Base-by-base conservation (phyloP, 495 filamentous ascomycete species). In the Hypoxylon lenormandii region DNA sequence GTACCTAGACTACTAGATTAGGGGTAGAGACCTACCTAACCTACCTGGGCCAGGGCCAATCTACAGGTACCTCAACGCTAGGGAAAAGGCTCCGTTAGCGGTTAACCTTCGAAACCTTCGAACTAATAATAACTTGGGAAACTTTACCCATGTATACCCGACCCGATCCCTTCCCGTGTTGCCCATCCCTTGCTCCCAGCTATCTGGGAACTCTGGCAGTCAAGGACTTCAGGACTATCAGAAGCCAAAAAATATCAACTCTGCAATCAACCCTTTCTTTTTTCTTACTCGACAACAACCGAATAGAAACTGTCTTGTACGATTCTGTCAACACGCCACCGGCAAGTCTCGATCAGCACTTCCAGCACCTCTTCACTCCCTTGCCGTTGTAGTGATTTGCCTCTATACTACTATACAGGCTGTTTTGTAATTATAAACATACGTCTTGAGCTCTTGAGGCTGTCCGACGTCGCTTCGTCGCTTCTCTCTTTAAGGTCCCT, bases 401-500 rank as follows among this genome's bases (percentile, higher is more conserved):
- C 37, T 50, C 43, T 37, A 26, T 50, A 56, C 40, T 30, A 16
- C 50, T 67, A n/a, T n/a, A 56, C 57, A 56, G 59, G 21, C 59
- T 62, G 59, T 46, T 46, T 60, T 52, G 53, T 42, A 47, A 42
- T 42, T 42, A 8, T 13, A 5, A 5, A 2, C 36, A 15, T 16
- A 49, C 8, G 22, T 49, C 12, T 51, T 13, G n/a, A 8, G 4
- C 15, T 65, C 47, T 69, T 53, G 53, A 69, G 60, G 38, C 55
- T 64, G 60, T 60, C 66, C 66, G 60, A 70, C 66, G 42, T 70
- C 66, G 66, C 66, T 50, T 70, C 48, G 38, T 33, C 4, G 45
- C 52, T 51, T 63, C 47, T 42, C 4, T 56, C 58, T 51, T 62
- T 40, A 48, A 47, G 23, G 15, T 52, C 26, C 30, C 47, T 22